These are phyloP conservation scores for Xerocomellus chrysenteron DNA, from an alignment of 768 basidiomycete species.

Conservation along the genomic window DNA sequence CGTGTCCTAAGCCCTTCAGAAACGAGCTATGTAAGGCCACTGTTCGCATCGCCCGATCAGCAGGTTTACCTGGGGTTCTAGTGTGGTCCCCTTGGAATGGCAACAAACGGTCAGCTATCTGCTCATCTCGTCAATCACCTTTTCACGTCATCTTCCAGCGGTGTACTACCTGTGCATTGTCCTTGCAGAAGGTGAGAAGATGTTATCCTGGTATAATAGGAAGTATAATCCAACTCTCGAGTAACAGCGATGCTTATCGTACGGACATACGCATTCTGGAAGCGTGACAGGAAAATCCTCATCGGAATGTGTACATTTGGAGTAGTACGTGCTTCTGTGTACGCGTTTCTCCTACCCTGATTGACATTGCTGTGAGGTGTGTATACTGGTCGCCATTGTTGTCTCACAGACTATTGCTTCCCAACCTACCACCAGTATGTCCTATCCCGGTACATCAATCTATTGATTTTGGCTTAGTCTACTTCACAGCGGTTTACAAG, in stretches of 20 bases:
- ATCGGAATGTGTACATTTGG: constrained; percentile 13
- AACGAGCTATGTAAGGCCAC: constrained; percentile 6
- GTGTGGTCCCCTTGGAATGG: constrained; percentile 14
- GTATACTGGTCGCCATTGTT: constrained; percentile 2
- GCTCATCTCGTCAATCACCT: background rate
- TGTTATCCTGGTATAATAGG: background rate
- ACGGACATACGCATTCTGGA: constrained; percentile 22
- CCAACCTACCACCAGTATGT: constrained; percentile 4
- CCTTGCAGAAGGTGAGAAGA: constrained; percentile 18
- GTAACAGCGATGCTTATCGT: constrained; percentile 16
- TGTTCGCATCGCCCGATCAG: background rate
- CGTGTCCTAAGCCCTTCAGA: background rate
- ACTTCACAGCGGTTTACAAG: constrained; percentile 10
- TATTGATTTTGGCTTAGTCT: background rate
- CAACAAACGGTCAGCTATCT: constrained; percentile 2
- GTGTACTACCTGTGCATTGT: constrained; percentile 15
- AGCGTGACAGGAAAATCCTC: constrained; percentile 15
- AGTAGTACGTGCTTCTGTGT: constrained; percentile 1
- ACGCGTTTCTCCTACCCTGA: background rate
- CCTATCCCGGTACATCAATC: background rate
- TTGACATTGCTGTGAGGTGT: constrained; percentile 1
- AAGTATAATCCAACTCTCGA: background rate
- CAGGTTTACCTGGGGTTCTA: background rate
- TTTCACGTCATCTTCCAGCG: constrained; percentile 1
- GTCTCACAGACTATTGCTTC: constrained; percentile 7